phyloP scores from a whole-genome alignment of 2,329 filamentous ascomycete genomes.

The Fusarium lyarnte region DNA sequence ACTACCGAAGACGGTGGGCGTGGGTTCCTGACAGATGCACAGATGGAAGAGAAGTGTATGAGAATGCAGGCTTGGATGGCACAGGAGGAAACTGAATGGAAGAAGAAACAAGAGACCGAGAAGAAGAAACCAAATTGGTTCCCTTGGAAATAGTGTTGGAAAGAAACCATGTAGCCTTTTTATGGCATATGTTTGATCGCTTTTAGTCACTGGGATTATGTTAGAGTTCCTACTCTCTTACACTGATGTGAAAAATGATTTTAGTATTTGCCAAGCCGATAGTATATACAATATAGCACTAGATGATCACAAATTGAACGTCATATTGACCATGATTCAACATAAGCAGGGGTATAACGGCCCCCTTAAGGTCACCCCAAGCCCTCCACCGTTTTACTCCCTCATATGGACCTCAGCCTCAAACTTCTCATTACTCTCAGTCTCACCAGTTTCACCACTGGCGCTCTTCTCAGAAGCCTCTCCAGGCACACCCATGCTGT shows the following conservation, averaged over 20 bases:
- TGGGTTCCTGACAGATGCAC: slow-evolving; percentile 49
- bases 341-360: background rate
- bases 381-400: background rate
- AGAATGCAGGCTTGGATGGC: slow-evolving; percentile 47
- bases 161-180: background rate
- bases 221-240: too few species aligned
- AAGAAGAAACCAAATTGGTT: slow-evolving; percentile 39
- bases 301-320: background rate
- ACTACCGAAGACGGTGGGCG: slow-evolving; percentile 55
- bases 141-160: slow-evolving; percentile 22
- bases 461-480: slow-evolving; percentile 35
- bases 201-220: too few species aligned
- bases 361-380: rapidly evolving
- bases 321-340: background rate
- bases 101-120: slow-evolving; percentile 35
- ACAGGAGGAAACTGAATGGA: slow-evolving; percentile 42
- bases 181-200: too few species aligned
- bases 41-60: slow-evolving; percentile 51
- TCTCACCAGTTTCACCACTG: slow-evolving; percentile 24
- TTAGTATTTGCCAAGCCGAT: background rate
- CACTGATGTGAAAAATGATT: background rate
- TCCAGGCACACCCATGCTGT: slow-evolving; percentile 46
- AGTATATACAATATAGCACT: background rate
- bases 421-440: slow-evolving; percentile 36
- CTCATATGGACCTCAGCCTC: slow-evolving; percentile 12